Conservation (phyloP, 225 moss, liverwort and hornwort genomes). For the Marchantia polymorpha region DNA sequence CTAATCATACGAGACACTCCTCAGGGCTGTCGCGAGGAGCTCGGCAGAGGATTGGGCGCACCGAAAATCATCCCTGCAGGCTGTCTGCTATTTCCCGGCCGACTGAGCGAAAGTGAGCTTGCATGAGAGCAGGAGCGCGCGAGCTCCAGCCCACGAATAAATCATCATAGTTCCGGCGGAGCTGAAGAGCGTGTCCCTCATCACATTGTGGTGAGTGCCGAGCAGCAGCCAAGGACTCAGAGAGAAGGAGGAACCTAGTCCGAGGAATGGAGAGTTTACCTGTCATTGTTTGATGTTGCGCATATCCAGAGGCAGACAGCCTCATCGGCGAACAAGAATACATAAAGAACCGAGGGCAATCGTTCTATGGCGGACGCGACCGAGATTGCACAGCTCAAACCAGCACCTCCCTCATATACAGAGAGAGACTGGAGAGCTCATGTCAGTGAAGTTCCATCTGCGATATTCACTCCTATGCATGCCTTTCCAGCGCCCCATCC, state of each 20-base stretch:
- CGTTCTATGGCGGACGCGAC: neutral
- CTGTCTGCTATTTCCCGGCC: neutral
- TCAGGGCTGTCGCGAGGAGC: neutral
- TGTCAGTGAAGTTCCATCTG: constrained; percentile 35
- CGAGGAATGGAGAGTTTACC: constrained; percentile 22
- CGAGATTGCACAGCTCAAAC: neutral
- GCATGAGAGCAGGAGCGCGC: neutral
- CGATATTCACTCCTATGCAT: constrained; percentile 27
- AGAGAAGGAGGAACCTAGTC: neutral
- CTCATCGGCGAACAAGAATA: constrained; percentile 43
- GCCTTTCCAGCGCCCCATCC: constrained; percentile 30
- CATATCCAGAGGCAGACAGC: constrained; percentile 44
- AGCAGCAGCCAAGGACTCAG: neutral
- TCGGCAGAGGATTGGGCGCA: neutral
- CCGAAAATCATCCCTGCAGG: neutral
- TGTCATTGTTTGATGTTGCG: constrained; percentile 40
- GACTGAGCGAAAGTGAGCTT: neutral
- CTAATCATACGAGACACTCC: neutral
- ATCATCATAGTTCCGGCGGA: neutral
- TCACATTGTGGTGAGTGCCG: neutral
- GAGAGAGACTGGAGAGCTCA: constrained; percentile 19
- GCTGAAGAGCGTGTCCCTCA: neutral
- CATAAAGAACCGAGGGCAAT: constrained; percentile 27
- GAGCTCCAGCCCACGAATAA: neutral
- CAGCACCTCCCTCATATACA: constrained; percentile 16